phyloP scores from a whole-genome alignment of 2,329 filamentous ascomycete genomes.

The Phyllosticta citriasiana region DNA sequence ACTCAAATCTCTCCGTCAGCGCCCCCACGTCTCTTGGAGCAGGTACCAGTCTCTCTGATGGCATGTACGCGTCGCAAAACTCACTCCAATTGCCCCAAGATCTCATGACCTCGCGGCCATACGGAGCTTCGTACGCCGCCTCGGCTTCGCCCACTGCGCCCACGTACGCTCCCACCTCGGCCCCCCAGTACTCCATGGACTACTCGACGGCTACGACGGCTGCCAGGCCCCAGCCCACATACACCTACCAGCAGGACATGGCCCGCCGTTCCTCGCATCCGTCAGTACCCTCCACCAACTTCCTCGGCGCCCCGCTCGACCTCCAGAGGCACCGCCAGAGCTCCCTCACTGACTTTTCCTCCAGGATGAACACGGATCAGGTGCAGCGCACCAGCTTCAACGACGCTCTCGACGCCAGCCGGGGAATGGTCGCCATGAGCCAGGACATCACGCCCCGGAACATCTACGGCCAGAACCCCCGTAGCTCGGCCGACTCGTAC shows the following conservation, averaged over 20 bases:
- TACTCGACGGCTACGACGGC: conserved; percentile 43
- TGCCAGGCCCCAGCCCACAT: conserved; percentile 40
- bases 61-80: conserved; percentile 52
- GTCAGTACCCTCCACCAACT: conserved; percentile 56
- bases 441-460: conserved; percentile 83
- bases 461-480: conserved; percentile 62
- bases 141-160: conserved; percentile 59
- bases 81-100: conserved; percentile 68
- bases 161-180: conserved; percentile 57
- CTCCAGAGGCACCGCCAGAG: conserved; percentile 44
- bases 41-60: conserved; percentile 55
- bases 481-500: conserved; percentile 76
- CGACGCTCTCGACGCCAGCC: conserved; percentile 84
- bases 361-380: conserved; percentile 48
- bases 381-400: conserved; percentile 62
- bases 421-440: conserved; percentile 91
- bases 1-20: conserved; percentile 63
- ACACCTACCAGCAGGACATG: conserved; percentile 44
- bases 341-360: conserved; percentile 53
- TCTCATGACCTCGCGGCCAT: conserved; percentile 61
- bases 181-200: conserved; percentile 65
- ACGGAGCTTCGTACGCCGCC: conserved; percentile 55
- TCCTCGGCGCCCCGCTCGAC: conserved; percentile 39
- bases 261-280: conserved; percentile 71
- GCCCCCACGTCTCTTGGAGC: conserved; percentile 57